Percentiles rank a stretch among this genome's conserved stretches.
phyloP scores from a whole-genome alignment of 1,284 basidiomycete species.

The Rhodofomes roseus region DNA sequence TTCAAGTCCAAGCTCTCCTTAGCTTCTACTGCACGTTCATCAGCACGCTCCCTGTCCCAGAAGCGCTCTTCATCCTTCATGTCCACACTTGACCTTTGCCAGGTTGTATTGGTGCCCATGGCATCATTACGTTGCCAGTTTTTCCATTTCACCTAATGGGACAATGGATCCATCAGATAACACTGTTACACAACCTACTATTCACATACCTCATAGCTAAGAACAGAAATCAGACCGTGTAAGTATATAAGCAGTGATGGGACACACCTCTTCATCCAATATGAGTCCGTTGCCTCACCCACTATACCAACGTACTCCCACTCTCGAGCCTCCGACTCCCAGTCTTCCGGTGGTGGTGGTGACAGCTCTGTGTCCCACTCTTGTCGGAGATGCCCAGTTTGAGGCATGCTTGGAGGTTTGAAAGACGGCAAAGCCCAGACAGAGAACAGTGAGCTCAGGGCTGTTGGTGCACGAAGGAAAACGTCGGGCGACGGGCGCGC shows the following conservation, averaged over 20 bases:
- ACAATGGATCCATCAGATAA: not conserved
- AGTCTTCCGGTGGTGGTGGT: slow-evolving; percentile 29
- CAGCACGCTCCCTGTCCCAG: slow-evolving; percentile 25
- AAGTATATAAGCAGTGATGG: not conserved
- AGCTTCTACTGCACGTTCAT: slow-evolving; percentile 16
- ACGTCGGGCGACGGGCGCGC: too few species aligned
- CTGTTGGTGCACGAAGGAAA: too few species aligned
- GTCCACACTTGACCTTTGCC: slow-evolving; percentile 25
- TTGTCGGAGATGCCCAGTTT: too few species aligned
- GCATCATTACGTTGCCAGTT: slow-evolving; percentile 35
- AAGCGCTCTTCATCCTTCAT: slow-evolving; percentile 16
- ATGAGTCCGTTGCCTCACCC: slow-evolving; percentile 34
- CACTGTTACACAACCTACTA: too few species aligned
- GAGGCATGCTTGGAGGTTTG: too few species aligned
- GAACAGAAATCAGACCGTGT: not conserved
- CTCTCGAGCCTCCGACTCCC: slow-evolving; percentile 32
- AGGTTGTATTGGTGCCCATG: slow-evolving; percentile 40
- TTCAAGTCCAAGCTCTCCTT: slow-evolving; percentile 22
- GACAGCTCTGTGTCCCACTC: too few species aligned
- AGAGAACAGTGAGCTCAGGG: too few species aligned
- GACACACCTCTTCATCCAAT: slow-evolving; percentile 29
- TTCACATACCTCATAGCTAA: slow-evolving; percentile 33
- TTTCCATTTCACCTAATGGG: slow-evolving; percentile 34
- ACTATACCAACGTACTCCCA: slow-evolving; percentile 36
- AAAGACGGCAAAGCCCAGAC: too few species aligned